These are phyloP conservation scores for Calocybe indica DNA, from an alignment of 768 basidiomycete genomes.

Conservation along the genomic window DNA sequence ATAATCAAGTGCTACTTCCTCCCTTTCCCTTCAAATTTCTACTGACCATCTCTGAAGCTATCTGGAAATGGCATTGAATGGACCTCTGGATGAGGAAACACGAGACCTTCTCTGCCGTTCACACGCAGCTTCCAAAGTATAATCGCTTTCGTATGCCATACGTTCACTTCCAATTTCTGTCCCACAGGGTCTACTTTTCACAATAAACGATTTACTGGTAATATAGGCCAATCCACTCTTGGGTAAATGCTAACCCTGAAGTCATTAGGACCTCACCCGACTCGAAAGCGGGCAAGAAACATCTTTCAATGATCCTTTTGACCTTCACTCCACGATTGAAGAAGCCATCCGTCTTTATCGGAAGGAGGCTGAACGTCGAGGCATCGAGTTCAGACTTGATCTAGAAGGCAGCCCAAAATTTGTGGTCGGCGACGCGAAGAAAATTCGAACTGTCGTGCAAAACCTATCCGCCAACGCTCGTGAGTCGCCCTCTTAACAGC, in stretches of 20 bases:
- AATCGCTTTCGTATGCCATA: neutral
- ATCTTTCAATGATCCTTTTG: conserved; percentile 72
- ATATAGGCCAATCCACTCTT: conserved; percentile 14
- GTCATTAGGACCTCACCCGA: conserved; percentile 59
- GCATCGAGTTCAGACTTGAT: conserved; percentile 54
- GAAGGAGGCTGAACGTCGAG: conserved; percentile 58
- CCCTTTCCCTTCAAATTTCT: neutral
- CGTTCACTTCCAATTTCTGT: neutral
- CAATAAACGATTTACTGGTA: conserved; percentile 73
- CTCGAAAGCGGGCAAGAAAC: conserved; percentile 72
- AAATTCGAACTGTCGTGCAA: conserved; percentile 71
- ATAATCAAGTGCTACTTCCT: conserved; percentile 61
- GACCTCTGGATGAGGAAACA: conserved; percentile 65
- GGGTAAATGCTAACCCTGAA: neutral
- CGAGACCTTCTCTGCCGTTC: conserved; percentile 67
- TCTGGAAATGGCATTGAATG: conserved; percentile 75
- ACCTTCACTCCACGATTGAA: conserved; percentile 52
- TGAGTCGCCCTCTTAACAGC: conserved; percentile 21
- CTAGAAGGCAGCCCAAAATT: conserved; percentile 45
- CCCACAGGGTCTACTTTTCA: conserved; percentile 61
- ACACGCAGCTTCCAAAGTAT: conserved; percentile 69
- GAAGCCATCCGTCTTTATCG: conserved; percentile 60
- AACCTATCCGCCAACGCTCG: conserved; percentile 75
- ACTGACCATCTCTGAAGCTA: conserved; percentile 35
- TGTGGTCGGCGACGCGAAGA: conserved; percentile 68